Evolutionary conservation across 2,329 filamentous ascomycete species (phyloP), one percentile per base, ranked within the genome.

Genomic region (Phymatotrichopsis omnivora): DNA sequence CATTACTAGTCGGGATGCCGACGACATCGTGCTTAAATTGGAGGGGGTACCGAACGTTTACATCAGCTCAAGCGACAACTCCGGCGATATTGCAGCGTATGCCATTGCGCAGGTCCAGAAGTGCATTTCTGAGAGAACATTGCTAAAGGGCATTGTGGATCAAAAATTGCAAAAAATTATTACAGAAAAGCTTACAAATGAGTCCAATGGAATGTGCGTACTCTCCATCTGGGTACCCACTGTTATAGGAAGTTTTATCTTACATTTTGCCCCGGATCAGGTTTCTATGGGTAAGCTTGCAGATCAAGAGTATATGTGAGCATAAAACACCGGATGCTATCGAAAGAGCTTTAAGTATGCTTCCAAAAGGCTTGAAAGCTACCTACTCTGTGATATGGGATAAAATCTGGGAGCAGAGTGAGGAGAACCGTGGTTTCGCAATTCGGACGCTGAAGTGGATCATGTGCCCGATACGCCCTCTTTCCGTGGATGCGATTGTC

Each of bases 1-100:
- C 31, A 45, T 65, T 7, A 62, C 61, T 2, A 65, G 63, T 49
- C 55, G 62, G 3, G 55, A 62, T 37, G 59, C 64, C 27, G 10
- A 23, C 3, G 56, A 59, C 20, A 57, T 60, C 12, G 43, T 36
- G 5, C 46, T 38, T 22, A 36, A 41, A 19, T 49, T 63, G 10
- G 35, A 42, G 8, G 17, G 45, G 7, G 55, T 46, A 22, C 59
- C 56, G 31, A 60, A 64, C 47, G 30, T 63, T 16, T 46, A 52
- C 14, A 58, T 64, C 29, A 24, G 47, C 2, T 45, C 56, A 3
- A 36, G 38, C 11, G 45, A 56, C 17, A 64, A 63, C 34, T 14
- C 27, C 4, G 37, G 45, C 23, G 61, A 64, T 33, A 62, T 64
- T 29, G 35, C n/a, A n/a, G n/a, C n/a, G n/a, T n/a, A n/a, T n/a